A percentile compares a stretch with the other conserved stretches of the same genome.
These are phyloP conservation scores for Talaromyces pinophilus DNA, from an alignment of 2,329 filamentous ascomycete species.

Conservation along the genomic window DNA sequence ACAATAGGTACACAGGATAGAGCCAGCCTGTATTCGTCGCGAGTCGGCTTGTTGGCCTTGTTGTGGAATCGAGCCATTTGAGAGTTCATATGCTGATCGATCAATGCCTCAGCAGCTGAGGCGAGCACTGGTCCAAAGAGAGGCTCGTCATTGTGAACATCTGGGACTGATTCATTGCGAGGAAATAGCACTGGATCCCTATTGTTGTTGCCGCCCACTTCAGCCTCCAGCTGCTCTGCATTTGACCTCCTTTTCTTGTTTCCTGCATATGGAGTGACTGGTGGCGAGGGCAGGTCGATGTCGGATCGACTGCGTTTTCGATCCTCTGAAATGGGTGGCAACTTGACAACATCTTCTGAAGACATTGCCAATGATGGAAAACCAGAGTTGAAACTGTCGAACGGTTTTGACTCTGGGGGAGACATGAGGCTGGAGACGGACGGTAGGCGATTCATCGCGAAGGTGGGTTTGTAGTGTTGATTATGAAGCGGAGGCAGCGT, in stretches of 20 bases:
- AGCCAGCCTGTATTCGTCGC: constrained; percentile 47
- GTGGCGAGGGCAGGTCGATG: constrained; percentile 49
- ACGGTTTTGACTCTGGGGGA: constrained; percentile 51
- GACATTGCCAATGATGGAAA: constrained; percentile 34
- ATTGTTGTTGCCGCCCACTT: constrained; percentile 31
- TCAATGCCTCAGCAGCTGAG: constrained; percentile 39
- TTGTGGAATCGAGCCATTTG: constrained; percentile 46
- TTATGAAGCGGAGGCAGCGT: constrained; percentile 21
- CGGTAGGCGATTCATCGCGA: constrained; percentile 46
- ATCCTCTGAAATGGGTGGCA: constrained; percentile 45
- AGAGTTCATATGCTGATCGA: constrained; percentile 46
- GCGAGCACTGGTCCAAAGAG: constrained; percentile 43
- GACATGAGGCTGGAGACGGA: constrained; percentile 50
- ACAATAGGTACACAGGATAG: constrained; percentile 49
- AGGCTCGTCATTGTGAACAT: constrained; percentile 41
- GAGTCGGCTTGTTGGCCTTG: constrained; percentile 46
- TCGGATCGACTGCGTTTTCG: constrained; percentile 46
- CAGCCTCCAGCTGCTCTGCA: constrained; percentile 37
- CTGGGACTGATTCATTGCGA: constrained; percentile 37
- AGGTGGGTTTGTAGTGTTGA: constrained; percentile 17
- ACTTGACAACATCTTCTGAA: constrained; percentile 36
- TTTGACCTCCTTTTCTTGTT: constrained; percentile 43
- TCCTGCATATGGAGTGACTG: constrained; percentile 47
- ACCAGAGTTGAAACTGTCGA: constrained; percentile 48
- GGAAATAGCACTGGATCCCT: constrained; percentile 49